A percentile compares a stretch with the other conserved stretches of the same genome.
These are phyloP conservation scores for Nothopassalora personata DNA, from an alignment of 2,329 filamentous ascomycete species.

Conservation along the genomic window DNA sequence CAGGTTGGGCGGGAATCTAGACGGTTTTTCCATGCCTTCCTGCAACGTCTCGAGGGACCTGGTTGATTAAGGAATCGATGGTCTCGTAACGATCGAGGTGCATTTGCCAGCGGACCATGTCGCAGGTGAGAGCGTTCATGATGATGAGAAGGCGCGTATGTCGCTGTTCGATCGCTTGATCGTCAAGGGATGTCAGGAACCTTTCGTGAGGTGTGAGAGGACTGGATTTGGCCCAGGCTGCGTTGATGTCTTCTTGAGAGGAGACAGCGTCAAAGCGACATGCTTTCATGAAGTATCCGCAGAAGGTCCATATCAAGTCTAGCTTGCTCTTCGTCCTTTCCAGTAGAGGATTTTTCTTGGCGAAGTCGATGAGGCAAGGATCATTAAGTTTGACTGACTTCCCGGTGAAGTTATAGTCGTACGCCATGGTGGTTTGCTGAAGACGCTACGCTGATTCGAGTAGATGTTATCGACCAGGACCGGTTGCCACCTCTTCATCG, in stretches of 20 bases:
- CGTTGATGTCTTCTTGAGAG: no score
- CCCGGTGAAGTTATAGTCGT: neutral
- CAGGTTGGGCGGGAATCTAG: neutral
- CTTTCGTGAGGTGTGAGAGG: no score
- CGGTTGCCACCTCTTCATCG: neutral
- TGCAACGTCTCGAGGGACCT: neutral
- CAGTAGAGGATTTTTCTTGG: neutral
- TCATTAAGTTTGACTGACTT: neutral
- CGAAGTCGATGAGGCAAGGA: neutral
- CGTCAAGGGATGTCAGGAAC: no score
- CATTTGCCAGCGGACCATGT: no score
- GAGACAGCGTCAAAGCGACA: no score
- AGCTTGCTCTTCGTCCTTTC: neutral
- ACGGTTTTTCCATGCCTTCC: neutral
- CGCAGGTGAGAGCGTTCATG: no score
- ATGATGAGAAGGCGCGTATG: no score
- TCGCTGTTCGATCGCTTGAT: no score
- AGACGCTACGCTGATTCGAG: neutral
- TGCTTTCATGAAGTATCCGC: no score
- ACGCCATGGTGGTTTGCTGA: neutral
- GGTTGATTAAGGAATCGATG: neutral
- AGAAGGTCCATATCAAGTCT: no score
- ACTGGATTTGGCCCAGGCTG: no score
- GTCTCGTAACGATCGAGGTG: no score
- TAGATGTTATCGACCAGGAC: neutral